These are phyloP conservation scores for Lophiotrema nucula DNA, from an alignment of 495 filamentous ascomycete species.

Conservation along the genomic window DNA sequence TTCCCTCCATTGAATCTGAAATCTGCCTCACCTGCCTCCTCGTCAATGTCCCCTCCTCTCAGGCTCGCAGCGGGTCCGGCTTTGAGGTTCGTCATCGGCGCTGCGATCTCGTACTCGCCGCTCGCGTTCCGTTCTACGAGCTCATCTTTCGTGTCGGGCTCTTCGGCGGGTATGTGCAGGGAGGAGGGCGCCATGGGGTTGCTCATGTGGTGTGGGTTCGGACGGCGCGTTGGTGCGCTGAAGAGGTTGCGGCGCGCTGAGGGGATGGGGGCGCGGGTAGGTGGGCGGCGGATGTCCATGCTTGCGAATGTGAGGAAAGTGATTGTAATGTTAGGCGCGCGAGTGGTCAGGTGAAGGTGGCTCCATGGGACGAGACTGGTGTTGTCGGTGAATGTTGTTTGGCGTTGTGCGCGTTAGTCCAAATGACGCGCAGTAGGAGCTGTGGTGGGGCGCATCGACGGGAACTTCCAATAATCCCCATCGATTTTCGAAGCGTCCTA, in stretches of 20 bases:
- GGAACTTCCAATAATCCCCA: too few relatives aligned
- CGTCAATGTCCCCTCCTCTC: constrained; percentile 35
- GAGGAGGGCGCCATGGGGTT: constrained; percentile 40
- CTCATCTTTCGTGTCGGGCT: constrained; percentile 55
- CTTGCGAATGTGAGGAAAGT: background rate
- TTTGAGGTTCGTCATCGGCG: constrained; percentile 42
- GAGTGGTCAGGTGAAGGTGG: too few relatives aligned
- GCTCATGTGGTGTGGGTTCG: constrained; percentile 34
- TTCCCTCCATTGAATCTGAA: background rate
- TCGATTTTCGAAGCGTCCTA: too few relatives aligned
- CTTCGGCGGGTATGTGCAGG: constrained; percentile 41
- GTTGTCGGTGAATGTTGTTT: too few relatives aligned
- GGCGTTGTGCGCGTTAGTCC: too few relatives aligned
- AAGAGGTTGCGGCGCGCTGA: constrained; percentile 67
- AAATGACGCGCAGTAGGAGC: too few relatives aligned
- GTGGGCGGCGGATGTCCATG: constrained; percentile 37
- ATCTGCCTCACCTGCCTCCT: constrained; percentile 34
- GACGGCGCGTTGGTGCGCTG: constrained; percentile 65
- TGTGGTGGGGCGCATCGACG: too few relatives aligned
- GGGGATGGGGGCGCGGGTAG: constrained; percentile 22
- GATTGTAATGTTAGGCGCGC: background rate
- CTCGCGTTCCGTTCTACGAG: constrained; percentile 75
- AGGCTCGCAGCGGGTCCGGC: background rate
- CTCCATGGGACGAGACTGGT: too few relatives aligned
- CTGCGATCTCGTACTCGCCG: constrained; percentile 58